A percentile compares a stretch with the other conserved stretches of the same genome.
phyloP scores from a whole-genome alignment of 345 rosid genomes.

The Populus alba region DNA sequence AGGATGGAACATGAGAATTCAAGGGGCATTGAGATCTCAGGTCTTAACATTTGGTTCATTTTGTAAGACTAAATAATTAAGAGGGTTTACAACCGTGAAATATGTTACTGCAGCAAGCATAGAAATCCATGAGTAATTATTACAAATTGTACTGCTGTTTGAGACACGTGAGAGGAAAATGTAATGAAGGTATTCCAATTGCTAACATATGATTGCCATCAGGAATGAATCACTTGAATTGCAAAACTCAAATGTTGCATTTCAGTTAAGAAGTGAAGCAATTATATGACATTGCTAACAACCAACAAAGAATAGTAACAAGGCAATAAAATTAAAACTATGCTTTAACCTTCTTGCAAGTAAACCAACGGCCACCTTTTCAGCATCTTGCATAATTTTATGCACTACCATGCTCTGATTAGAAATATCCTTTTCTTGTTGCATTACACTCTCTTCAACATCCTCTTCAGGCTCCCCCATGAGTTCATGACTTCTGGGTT shows the following conservation, averaged over 20 bases:
- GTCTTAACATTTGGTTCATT: no score
- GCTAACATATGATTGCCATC: background rate
- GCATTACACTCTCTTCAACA: constrained; percentile 34
- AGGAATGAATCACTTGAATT: background rate
- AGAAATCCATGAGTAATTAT: no score
- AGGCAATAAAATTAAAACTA: constrained; percentile 9
- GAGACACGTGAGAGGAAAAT: background rate
- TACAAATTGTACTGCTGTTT: no score
- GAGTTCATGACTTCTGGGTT: constrained; percentile 20
- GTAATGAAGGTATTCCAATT: background rate
- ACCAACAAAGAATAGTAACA: constrained; percentile 1
- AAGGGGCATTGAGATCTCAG: no score
- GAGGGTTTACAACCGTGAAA: no score
- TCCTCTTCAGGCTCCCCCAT: constrained; percentile 31
- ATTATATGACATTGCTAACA: background rate
- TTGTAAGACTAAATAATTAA: no score
- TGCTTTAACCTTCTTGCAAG: constrained; percentile 57
- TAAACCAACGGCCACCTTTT: constrained; percentile 55
- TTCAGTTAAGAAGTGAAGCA: background rate
- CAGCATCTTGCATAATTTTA: constrained; percentile 47
- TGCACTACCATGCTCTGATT: constrained; percentile 21
- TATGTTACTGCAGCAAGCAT: no score
- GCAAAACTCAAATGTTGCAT: background rate
- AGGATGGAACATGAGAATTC: no score
- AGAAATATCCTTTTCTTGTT: constrained; percentile 15